Percentiles rank a stretch among this genome's conserved stretches.
These are phyloP conservation scores for Tilletiopsis washingtonensis DNA, from an alignment of 1,284 basidiomycete genomes.

Conservation along the genomic window DNA sequence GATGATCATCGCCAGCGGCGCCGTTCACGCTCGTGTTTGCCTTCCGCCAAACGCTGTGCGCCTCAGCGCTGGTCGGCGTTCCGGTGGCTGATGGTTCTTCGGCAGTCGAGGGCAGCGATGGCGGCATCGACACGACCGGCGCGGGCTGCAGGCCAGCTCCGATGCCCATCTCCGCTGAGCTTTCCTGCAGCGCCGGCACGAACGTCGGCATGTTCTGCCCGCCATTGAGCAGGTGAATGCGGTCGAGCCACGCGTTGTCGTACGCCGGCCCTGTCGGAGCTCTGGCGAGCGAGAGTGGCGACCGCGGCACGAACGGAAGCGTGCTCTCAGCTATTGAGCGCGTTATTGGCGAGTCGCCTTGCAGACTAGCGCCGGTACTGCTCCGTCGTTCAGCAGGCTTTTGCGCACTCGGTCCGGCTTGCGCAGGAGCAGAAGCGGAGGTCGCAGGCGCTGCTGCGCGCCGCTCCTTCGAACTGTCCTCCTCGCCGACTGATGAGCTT, in stretches of 20 bases:
- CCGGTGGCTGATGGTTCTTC: background rate
- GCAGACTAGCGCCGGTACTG: background rate
- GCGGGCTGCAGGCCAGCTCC: background rate
- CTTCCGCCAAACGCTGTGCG: too few relatives aligned
- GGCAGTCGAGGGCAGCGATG: background rate
- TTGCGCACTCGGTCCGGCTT: background rate
- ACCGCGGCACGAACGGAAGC: background rate
- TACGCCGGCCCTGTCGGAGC: too few relatives aligned
- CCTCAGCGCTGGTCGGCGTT: background rate
- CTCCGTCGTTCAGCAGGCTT: background rate
- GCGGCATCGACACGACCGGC: background rate
- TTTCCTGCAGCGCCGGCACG: background rate
- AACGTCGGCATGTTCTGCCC: slow-evolving; percentile 24
- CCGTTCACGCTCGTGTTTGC: background rate
- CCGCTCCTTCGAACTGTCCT: too few relatives aligned
- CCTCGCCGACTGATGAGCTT: too few relatives aligned
- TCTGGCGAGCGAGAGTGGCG: too few relatives aligned
- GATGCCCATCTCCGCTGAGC: background rate
- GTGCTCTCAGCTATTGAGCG: background rate
- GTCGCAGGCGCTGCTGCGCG: too few relatives aligned
- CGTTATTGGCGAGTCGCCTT: background rate
- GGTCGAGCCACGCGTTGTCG: slow-evolving; percentile 36
- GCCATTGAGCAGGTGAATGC: slow-evolving; percentile 39
- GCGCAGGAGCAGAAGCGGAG: too few relatives aligned
- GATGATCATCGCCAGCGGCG: background rate